Evolutionary conservation across 441 rosid species (phyloP).

Genomic region (Arabidopsis lyrata): DNA sequence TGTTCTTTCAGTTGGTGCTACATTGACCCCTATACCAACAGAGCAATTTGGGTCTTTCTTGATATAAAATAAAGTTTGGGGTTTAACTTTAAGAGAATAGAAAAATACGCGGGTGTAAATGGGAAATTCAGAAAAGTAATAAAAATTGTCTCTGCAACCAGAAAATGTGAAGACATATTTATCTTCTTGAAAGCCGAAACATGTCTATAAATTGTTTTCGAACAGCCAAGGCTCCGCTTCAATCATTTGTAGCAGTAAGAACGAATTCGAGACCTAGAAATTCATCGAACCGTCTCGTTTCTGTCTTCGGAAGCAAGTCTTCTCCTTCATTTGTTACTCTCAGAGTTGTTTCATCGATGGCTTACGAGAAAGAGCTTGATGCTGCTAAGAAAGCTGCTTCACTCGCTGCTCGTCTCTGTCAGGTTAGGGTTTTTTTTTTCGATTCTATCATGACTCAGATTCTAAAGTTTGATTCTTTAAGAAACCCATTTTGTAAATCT

Average conservation of each 20-base stretch:
- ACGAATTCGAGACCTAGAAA: conserved; percentile 25
- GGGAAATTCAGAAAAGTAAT: conserved; percentile 17
- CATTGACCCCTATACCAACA: conserved; percentile 2
- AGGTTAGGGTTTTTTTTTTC: conserved; percentile 57
- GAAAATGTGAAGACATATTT: conserved; percentile 22
- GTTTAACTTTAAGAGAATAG: not conserved
- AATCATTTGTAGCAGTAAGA: conserved; percentile 26
- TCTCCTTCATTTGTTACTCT: conserved; percentile 43
- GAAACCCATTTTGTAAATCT: conserved; percentile 18
- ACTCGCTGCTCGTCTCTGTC: conserved; percentile 93
- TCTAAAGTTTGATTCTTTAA: not conserved
- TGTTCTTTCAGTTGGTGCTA: not conserved
- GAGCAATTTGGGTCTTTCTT: not conserved
- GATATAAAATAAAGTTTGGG: not conserved
- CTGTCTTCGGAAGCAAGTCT: conserved; percentile 18
- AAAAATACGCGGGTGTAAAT: not conserved
- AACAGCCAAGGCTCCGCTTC: conserved; percentile 37
- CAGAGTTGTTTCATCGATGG: conserved; percentile 56
- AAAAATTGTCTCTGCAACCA: conserved; percentile 6
- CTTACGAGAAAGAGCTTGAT: conserved; percentile 80
- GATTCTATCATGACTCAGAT: conserved; percentile 18
- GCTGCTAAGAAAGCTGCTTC: conserved; percentile 94
- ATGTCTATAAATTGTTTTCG: conserved; percentile 47
- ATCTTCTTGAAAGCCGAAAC: conserved; percentile 29
- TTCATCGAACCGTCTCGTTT: conserved; percentile 31